Conservation (phyloP, 108 stramenopile species). For the Seminavis robusta region DNA sequence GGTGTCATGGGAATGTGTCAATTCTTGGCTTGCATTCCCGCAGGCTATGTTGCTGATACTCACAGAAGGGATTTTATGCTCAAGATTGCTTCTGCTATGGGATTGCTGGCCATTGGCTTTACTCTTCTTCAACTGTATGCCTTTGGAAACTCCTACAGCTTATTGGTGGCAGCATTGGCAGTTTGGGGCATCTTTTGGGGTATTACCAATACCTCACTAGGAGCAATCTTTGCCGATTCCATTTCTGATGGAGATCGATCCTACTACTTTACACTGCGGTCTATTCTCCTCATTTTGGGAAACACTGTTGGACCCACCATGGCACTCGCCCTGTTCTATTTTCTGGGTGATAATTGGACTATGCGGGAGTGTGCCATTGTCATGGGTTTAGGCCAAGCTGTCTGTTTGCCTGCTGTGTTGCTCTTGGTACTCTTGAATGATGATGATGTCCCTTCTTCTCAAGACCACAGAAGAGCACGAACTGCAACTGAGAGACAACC, state of each 20-base stretch:
- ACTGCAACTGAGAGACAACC: too few species aligned
- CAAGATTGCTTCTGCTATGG: slow-evolving; percentile 27
- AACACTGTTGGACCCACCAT: slow-evolving; percentile 33
- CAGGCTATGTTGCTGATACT: slow-evolving; percentile 41
- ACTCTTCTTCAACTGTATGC: slow-evolving; percentile 16
- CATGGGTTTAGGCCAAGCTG: slow-evolving; percentile 26
- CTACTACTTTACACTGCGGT: slow-evolving; percentile 24
- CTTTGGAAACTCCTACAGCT: slow-evolving; percentile 6
- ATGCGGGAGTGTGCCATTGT: slow-evolving; percentile 31
- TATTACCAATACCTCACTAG: slow-evolving; percentile 31
- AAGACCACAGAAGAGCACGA: too few species aligned
- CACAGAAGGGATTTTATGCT: slow-evolving; percentile 41
- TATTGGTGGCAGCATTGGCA: slow-evolving; percentile 22
- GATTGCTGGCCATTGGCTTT: slow-evolving; percentile 13
- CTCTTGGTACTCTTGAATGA: slow-evolving; percentile 26
- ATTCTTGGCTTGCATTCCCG: slow-evolving; percentile 33
- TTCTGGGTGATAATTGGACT: slow-evolving; percentile 40
- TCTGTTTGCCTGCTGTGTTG: slow-evolving; percentile 23
- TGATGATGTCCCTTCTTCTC: slow-evolving; percentile 6
- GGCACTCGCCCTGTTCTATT: slow-evolving; percentile 25
- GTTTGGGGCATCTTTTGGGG: slow-evolving; percentile 53
- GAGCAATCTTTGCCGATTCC: slow-evolving; percentile 54
- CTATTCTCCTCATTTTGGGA: slow-evolving; percentile 21
- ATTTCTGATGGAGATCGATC: slow-evolving; percentile 37
- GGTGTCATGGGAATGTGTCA: slow-evolving; percentile 50